Base-by-base conservation (phyloP, 2,329 filamentous ascomycete genomes). In the Ophiosphaerella narmari region DNA sequence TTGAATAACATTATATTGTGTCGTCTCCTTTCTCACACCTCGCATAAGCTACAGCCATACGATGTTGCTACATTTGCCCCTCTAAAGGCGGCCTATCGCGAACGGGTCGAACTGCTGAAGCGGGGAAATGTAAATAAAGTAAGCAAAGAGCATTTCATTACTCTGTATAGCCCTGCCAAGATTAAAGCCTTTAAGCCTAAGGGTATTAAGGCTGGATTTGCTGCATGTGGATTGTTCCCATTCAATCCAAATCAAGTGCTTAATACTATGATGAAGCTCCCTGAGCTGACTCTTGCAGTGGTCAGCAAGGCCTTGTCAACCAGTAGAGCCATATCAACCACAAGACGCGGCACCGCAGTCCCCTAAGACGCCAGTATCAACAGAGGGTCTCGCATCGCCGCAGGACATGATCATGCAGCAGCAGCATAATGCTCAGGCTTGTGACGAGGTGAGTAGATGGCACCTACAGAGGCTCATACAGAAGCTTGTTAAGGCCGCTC, bases 291-390 rank as follows among this genome's bases (percentile, higher is more conserved):
- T n/a, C n/a, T n/a, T n/a, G n/a, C n/a, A n/a, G n/a, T n/a, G n/a
- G n/a, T n/a, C n/a, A n/a, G n/a, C n/a, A n/a, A n/a, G n/a, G 14
- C 33, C 13, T 16, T 9, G 12, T 32, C 54, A 38, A 59, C 55
- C 26, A 54, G 56, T 57, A 53, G 40, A 41, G 37, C 37, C 26
- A n/a, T 29, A 21, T 31, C 31, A 23, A 47, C 45, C 4, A 16
- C 45, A 41, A 62, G 49, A 58, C 26, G 11, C 11, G 31, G 23
- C 13, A 35, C 52, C 41, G 31, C 52, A 58, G 57, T 72, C 69
- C 37, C 68, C 67, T 42, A 54, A 66, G 13, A 73, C 55, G 31
- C 60, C 38, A 42, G 55, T 63, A 11, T 54, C 46, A 58, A 37
- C 38, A 48, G 55, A 63, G 29, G 62, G 49, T 45, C 47, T 66